Evolutionary conservation across 352 stramenopile genomes (phyloP).

Genomic region (Pythium biforme): DNA sequence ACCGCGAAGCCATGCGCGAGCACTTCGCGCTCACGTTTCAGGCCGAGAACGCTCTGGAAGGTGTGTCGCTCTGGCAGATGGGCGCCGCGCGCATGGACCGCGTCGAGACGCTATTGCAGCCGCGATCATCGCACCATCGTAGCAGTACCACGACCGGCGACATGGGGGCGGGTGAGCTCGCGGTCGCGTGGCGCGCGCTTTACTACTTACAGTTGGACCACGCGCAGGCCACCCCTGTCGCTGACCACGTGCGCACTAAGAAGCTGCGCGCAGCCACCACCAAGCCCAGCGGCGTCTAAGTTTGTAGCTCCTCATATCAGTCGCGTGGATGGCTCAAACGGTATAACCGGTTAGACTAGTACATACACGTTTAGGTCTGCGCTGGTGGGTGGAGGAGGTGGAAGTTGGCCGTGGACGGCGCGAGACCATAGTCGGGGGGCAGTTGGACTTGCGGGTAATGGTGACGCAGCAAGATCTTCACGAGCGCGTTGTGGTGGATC

Average conservation of each 20-base stretch:
- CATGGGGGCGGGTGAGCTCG: constrained; percentile 28
- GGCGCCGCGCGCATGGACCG: constrained; percentile 14
- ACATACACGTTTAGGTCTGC: no score
- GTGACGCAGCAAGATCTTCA: constrained; percentile 67
- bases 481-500: constrained; percentile 86
- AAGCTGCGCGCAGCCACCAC: constrained; percentile 5
- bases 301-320: no score
- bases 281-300: neutral
- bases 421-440: constrained; percentile 62
- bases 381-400: neutral
- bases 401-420: constrained; percentile 75
- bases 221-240: constrained; percentile 33
- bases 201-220: constrained; percentile 42
- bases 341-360: no score
- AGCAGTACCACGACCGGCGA: neutral
- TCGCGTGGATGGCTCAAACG: no score
- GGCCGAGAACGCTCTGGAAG: constrained; percentile 30
- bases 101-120: constrained; percentile 14
- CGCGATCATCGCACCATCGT: neutral
- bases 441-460: constrained; percentile 57
- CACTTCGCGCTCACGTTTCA: constrained; percentile 36
- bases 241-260: constrained; percentile 32
- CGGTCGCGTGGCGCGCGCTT: constrained; percentile 35
- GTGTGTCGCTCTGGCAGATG: constrained; percentile 17
- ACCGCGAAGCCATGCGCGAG: constrained; percentile 29